Conservation (phyloP, 2,329 filamentous ascomycete species). For the Samsoniella hepiali region DNA sequence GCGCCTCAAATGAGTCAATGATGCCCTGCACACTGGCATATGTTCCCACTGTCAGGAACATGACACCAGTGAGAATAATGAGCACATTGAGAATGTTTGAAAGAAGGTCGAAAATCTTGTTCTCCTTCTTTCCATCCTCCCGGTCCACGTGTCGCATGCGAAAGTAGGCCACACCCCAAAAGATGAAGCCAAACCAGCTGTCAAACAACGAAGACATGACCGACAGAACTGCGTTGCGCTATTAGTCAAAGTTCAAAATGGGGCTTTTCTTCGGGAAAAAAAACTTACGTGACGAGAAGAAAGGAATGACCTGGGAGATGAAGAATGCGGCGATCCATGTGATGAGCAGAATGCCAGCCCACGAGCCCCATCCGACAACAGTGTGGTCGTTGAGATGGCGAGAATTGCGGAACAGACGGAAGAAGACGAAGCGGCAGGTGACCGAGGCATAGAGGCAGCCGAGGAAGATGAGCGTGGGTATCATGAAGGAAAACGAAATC, state of each 20-base stretch:
- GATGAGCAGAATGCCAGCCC: conserved; percentile 65
- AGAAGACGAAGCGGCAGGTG: conserved; percentile 86
- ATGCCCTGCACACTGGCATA: conserved; percentile 75
- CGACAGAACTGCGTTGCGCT: conserved; percentile 50
- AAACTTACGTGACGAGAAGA: conserved; percentile 71
- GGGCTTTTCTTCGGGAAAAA: neutral
- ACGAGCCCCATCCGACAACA: conserved; percentile 72
- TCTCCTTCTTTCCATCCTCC: conserved; percentile 50
- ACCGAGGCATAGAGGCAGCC: conserved; percentile 89
- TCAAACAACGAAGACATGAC: conserved; percentile 88
- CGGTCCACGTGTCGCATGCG: conserved; percentile 67
- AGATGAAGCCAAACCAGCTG: conserved; percentile 93
- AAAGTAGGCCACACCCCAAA: conserved; percentile 82
- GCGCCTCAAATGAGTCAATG: conserved; percentile 65
- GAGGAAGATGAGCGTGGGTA: conserved; percentile 88
- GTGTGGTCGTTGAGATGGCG: conserved; percentile 80
- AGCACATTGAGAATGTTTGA: conserved; percentile 66
- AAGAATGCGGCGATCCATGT: conserved; percentile 90
- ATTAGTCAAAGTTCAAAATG: neutral
- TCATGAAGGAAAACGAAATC: conserved; percentile 90
- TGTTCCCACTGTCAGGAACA: conserved; percentile 79
- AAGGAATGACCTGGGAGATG: conserved; percentile 89
- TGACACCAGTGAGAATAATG: conserved; percentile 71
- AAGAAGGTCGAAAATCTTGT: conserved; percentile 46
- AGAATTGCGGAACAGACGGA: conserved; percentile 78